Base-by-base conservation (phyloP, 2,329 filamentous ascomycete species). In the Colletotrichum endophyticum region DNA sequence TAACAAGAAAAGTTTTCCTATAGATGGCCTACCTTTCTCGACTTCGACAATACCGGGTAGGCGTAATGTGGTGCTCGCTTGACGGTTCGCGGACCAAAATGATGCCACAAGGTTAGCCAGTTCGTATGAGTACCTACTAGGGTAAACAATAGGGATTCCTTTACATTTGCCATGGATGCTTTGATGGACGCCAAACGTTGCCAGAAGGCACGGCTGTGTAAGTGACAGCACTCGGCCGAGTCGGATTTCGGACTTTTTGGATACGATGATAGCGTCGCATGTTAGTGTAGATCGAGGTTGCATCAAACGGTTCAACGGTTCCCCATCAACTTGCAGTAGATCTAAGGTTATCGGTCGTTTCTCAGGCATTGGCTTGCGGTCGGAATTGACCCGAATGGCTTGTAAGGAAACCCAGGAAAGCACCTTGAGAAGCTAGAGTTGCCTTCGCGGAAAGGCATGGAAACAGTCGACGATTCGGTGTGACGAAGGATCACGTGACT, bases 401-500 rank as follows among this genome's bases (percentile, higher is more conserved):
- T 32, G 15, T 16, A 27, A 12, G 28, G 39, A n/a, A 44, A 44
- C 19, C 39, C 9, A 44, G 39, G 39, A n/a, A 44, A 44, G 39
- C 39, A 44, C 19, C n/a, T 49, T 19, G 49, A 27, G 15, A 25
- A 57, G 27, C 53, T 25, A 25, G 22, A 27, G 27, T 57, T 57
- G 53, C 57, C 57, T 19, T 22, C 57, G 15, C 25, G 6, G 28
- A 30, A 62, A 36, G 34, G 27, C 22, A 19, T 44, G 27, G 61
- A 32, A 30, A 53, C 36, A 56, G 36, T 44, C 36, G 53, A 32
- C 22, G 49, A 22, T 49, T 28, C n/a, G 28, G 22, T 25, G 53
- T 66, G 32, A 44, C 19, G 19, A 28, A 34, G 16, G 62, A 19
- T 25, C 76, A 78, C 76, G 76, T 76, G 73, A 67, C 30, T 30